Conservation (phyloP, 257 asterid species). For the Forsythia suspensa region DNA sequence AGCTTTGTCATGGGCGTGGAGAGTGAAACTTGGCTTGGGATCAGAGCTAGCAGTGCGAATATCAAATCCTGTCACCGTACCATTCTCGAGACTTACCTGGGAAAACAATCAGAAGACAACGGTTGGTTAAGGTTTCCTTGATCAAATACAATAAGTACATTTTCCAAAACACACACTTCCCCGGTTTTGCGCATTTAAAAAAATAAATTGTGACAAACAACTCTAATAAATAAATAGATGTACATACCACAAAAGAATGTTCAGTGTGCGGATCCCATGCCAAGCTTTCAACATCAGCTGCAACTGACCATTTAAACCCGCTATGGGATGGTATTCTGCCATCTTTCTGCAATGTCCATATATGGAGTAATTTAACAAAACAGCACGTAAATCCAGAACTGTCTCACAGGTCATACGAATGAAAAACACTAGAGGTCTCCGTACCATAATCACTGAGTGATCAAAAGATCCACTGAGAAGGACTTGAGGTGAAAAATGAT, state of each 20-base stretch:
- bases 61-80: constrained; percentile 70
- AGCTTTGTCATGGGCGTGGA: constrained; percentile 93
- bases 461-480: constrained; percentile 96
- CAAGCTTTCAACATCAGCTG: constrained; percentile 82
- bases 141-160: background rate
- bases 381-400: constrained; percentile 3
- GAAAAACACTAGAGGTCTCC: background rate
- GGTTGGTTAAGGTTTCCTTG: background rate
- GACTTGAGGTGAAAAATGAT: constrained; percentile 64
- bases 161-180: background rate
- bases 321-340: constrained; percentile 48
- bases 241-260: constrained; percentile 88
- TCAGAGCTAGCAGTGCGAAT: constrained; percentile 61
- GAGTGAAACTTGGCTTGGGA: constrained; percentile 68
- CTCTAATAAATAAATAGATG: background rate
- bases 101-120: constrained; percentile 18
- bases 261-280: constrained; percentile 93
- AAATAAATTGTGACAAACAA: constrained; percentile 1
- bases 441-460: constrained; percentile 70
- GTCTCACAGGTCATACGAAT: background rate
- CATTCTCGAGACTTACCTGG: constrained; percentile 90
- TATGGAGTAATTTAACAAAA: constrained; percentile 14
- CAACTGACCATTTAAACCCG: constrained; percentile 68
- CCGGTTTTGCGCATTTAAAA: background rate
- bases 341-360: constrained; percentile 58